phyloP scores from a whole-genome alignment of 169 alveolate species.

The Theileria equi region DNA sequence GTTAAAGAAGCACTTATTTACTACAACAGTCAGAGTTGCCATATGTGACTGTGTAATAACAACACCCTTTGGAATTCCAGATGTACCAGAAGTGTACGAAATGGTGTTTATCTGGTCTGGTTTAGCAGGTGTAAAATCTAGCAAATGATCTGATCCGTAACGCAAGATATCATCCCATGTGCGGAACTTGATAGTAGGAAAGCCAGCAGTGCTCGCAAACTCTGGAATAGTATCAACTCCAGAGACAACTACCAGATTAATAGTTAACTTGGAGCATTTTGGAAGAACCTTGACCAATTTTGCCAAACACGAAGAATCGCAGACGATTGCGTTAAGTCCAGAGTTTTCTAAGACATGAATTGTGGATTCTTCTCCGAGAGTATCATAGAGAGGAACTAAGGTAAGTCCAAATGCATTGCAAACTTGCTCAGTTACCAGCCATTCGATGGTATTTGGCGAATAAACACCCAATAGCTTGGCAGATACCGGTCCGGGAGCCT shows the following conservation, averaged over 20 bases:
- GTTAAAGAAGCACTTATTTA: constrained; percentile 7
- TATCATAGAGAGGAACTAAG: constrained; percentile 80
- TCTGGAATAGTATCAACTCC: constrained; percentile 38
- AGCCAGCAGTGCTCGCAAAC: background rate
- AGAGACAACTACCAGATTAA: constrained; percentile 18
- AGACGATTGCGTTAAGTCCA: constrained; percentile 44
- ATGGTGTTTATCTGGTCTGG: constrained; percentile 78
- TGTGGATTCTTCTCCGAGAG: constrained; percentile 77
- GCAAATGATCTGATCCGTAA: constrained; percentile 13
- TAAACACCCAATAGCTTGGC: constrained; percentile 69
- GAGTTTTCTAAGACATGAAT: constrained; percentile 65
- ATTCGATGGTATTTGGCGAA: constrained; percentile 71
- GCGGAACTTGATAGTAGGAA: background rate
- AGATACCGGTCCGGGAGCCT: constrained; percentile 22
- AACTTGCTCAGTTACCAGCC: constrained; percentile 78
- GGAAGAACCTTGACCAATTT: constrained; percentile 38
- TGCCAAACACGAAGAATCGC: constrained; percentile 38
- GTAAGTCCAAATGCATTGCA: constrained; percentile 77
- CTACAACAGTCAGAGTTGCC: constrained; percentile 38
- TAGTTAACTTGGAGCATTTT: constrained; percentile 5
- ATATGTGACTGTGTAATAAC: constrained; percentile 82
- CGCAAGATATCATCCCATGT: constrained; percentile 53
- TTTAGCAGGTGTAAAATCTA: constrained; percentile 44
- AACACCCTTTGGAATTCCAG: constrained; percentile 97
- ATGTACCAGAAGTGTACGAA: constrained; percentile 96